These are phyloP conservation scores for Amphirosellinia nigrospora DNA, from an alignment of 495 filamentous ascomycete species.

Conservation along the genomic window DNA sequence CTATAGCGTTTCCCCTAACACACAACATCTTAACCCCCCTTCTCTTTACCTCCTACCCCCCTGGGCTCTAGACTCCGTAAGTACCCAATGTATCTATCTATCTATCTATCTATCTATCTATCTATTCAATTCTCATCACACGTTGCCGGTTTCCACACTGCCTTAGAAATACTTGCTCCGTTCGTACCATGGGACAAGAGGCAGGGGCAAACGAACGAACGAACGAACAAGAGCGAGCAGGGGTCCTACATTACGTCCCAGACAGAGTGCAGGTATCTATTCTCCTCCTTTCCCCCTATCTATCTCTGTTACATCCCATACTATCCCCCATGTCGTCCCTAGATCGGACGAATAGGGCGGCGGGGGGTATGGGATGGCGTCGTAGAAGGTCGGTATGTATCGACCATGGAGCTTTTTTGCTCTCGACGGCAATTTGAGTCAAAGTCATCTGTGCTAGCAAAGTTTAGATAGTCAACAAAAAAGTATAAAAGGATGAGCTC, in stretches of 20 bases:
- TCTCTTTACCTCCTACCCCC: not conserved
- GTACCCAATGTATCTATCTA: slow-evolving; percentile 11
- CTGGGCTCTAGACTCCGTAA: not conserved
- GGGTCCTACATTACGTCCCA: slow-evolving; percentile 9
- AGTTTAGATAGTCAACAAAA: slow-evolving; percentile 31
- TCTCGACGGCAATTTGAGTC: slow-evolving; percentile 9
- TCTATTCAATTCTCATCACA: slow-evolving; percentile 19
- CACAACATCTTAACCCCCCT: not conserved
- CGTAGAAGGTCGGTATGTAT: slow-evolving; percentile 14
- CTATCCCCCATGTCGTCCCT: slow-evolving; percentile 32
- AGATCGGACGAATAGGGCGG: slow-evolving; percentile 47
- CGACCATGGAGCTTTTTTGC: not conserved
- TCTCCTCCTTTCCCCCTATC: not conserved
- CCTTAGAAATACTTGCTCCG: slow-evolving; percentile 4
- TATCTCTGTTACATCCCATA: slow-evolving; percentile 15
- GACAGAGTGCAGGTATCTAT: slow-evolving; percentile 10
- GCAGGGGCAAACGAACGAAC: not conserved
- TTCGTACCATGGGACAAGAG: slow-evolving; percentile 20
- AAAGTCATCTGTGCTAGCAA: not conserved
- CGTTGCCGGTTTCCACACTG: not conserved
- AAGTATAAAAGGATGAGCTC: slow-evolving; percentile 68
- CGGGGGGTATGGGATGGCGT: not conserved
- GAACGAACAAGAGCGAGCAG: not conserved
- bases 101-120: no score
- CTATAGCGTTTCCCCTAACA: not conserved